These are phyloP conservation scores for Trypanosoma cruzi DNA, from an alignment of 208 protist genomes.

Conservation along the genomic window DNA sequence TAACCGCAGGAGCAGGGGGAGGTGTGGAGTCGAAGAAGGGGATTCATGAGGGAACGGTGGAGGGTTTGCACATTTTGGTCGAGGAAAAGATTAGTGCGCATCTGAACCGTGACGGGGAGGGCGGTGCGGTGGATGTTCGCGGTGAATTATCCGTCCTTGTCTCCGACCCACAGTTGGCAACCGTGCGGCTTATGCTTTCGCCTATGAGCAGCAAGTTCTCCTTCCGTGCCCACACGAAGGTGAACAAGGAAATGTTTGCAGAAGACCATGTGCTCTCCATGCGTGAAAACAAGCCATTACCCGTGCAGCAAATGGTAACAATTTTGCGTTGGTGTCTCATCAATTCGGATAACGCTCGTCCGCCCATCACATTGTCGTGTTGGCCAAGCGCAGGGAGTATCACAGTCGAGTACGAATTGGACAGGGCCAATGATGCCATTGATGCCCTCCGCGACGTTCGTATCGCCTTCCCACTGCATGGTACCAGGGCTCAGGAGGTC, in stretches of 20 bases:
- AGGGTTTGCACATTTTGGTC: slow-evolving; percentile 57
- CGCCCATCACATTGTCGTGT: slow-evolving; percentile 79
- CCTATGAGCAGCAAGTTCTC: slow-evolving; percentile 61
- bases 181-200: slow-evolving; percentile 55
- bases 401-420: slow-evolving; percentile 86
- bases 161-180: slow-evolving; percentile 56
- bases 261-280: slow-evolving; percentile 77
- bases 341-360: slow-evolving; percentile 25
- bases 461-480: slow-evolving; percentile 67
- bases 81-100: slow-evolving; percentile 69
- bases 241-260: slow-evolving; percentile 84
- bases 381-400: slow-evolving; percentile 73
- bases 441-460: slow-evolving; percentile 49
- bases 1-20: background rate
- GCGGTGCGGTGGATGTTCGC: slow-evolving; percentile 51
- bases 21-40: background rate
- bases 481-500: slow-evolving; percentile 30
- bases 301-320: slow-evolving; percentile 76
- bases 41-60: slow-evolving; percentile 10
- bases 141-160: slow-evolving; percentile 80
- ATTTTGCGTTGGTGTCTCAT: slow-evolving; percentile 74
- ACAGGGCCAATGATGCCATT: slow-evolving; percentile 29
- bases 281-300: slow-evolving; percentile 78
- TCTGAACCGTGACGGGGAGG: slow-evolving; percentile 65
- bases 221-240: slow-evolving; percentile 87